phyloP scores from a whole-genome alignment of 1,284 basidiomycete species.

The Melanopsichium pennsylvanicum region DNA sequence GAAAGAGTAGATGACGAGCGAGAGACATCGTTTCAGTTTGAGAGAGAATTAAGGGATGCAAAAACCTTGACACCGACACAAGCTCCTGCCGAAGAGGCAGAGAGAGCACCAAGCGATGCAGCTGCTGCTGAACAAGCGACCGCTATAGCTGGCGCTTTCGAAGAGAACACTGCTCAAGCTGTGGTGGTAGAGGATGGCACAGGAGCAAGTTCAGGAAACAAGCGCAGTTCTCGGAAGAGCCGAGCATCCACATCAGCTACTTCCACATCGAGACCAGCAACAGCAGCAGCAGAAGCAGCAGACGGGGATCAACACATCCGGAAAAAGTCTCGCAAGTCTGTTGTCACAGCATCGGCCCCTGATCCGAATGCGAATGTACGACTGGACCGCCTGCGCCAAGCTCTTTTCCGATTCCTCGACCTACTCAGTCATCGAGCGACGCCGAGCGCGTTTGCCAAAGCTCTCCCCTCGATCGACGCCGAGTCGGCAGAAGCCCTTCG shows the following conservation, averaged over 20 bases:
- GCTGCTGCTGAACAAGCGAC: no score
- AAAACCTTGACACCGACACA: no score
- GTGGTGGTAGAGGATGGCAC: background rate
- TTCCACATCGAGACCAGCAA: no score
- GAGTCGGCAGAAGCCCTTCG: constrained; percentile 46
- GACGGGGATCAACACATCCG: background rate
- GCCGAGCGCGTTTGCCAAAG: constrained; percentile 38
- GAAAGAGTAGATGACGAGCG: constrained; percentile 36
- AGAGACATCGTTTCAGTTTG: constrained; percentile 28
- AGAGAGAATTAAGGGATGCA: constrained; percentile 12
- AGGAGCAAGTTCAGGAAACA: constrained; percentile 3
- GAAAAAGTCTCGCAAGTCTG: constrained; percentile 25
- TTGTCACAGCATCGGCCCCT: background rate
- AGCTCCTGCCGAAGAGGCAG: no score
- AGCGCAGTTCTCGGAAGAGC: constrained; percentile 10
- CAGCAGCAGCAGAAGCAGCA: no score
- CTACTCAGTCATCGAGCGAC: constrained; percentile 55
- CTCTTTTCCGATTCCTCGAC: constrained; percentile 53
- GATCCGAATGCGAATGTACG: constrained; percentile 22
- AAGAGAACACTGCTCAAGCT: no score
- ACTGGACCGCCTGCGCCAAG: constrained; percentile 49
- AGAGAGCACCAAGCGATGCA: no score
- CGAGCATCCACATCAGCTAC: constrained; percentile 6
- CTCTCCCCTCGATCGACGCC: constrained; percentile 42
- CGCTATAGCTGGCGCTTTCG: no score